phyloP scores from a whole-genome alignment of 129 eudicot genomes.

The Artemisia annua region DNA sequence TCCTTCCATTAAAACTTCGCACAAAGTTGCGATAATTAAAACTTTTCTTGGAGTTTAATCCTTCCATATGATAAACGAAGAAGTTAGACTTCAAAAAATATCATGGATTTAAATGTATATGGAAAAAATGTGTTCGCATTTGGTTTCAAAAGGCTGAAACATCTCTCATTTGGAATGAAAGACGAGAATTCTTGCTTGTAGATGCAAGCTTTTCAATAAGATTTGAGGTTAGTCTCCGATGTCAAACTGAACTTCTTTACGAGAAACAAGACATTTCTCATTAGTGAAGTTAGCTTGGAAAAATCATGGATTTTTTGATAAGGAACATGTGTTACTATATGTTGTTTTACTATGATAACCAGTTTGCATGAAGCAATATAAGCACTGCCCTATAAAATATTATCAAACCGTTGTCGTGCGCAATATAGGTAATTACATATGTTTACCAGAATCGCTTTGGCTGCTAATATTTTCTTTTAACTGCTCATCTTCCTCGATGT shows the following conservation, averaged over 20 bases:
- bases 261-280: neutral
- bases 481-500: slow-evolving; percentile 45
- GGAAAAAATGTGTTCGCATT: neutral
- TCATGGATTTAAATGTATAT: neutral
- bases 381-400: too few relatives aligned
- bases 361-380: neutral
- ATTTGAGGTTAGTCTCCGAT: too few relatives aligned
- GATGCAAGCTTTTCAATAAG: too few relatives aligned
- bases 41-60: too few relatives aligned
- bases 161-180: neutral
- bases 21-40: neutral
- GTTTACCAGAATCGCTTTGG: slow-evolving; percentile 33
- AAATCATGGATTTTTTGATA: neutral
- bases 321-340: neutral
- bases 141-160: neutral
- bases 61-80: too few relatives aligned
- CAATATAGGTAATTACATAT: neutral
- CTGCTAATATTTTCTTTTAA: slow-evolving; percentile 34
- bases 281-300: neutral
- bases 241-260: neutral
- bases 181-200: too few relatives aligned
- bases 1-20: neutral
- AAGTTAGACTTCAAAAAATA: too few relatives aligned
- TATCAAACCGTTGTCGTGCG: too few relatives aligned
- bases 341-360: neutral